Base-by-base conservation (phyloP, 768 basidiomycete genomes). In the Strobilomyces echinocephalus region DNA sequence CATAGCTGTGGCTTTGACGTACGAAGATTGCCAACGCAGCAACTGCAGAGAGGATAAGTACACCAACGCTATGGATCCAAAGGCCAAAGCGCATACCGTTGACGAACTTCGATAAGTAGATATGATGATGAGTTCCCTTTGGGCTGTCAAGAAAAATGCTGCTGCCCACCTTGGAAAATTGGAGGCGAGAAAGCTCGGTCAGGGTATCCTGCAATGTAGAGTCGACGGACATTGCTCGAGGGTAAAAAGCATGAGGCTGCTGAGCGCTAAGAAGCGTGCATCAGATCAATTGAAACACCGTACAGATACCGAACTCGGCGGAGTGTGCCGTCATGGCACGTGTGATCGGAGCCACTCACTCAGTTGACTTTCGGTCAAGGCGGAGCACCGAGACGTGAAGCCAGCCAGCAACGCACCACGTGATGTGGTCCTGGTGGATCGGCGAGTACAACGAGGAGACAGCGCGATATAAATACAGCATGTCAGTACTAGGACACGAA, bases 1-100 rank as follows among this genome's bases (percentile, higher is more conserved):
- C 50, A 21, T n/a, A 12, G 16, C 28, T 3, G 31, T 1, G 9
- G 44, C 41, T 8, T 44, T 8, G 1, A 49, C 63, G 6, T 52
- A 64, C 64, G 28, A 66, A 55, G 11, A 24, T 24, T 3, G 56
- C 54, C 50, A 64, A 18, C 0, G 55, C 63, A 44, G 63, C 64
- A 14, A 66, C 63, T 64, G 26, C 6, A 2, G 20, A 35, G 28
- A 39, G 33, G 21, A 30, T 30, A 30, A 9, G 24, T 24, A 24
- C 4, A 30, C 9, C 30, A 9, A 30, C 30, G 6, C 30, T 1
- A 30, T 9, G 9, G 35, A 16, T 2, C 15, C 35, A 3, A 36
- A 16, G 15, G 14, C 14, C 15, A 7, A 24, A 28, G 55, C 18
- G 18, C 52, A 1, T 53, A 63, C 63, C 61, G 11, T 66, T 64